phyloP scores from a whole-genome alignment of 2,329 filamentous ascomycete species.

The Aspergillus sp. region DNA sequence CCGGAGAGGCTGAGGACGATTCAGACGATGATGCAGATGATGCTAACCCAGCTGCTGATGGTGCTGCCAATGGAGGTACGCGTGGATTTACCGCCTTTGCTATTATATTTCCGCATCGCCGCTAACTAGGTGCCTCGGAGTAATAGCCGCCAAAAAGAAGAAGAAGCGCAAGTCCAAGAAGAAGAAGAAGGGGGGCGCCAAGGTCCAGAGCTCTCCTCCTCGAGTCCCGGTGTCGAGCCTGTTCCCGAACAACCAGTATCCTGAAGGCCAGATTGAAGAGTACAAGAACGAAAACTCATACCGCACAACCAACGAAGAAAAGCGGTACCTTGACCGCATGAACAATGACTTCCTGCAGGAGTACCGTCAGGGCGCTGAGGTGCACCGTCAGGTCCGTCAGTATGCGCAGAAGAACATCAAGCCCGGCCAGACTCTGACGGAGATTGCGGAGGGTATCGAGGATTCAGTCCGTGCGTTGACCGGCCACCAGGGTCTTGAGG shows the following conservation, averaged over 20 bases:
- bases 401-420: conserved; percentile 81
- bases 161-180: conserved; percentile 81
- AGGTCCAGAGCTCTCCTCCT: conserved; percentile 76
- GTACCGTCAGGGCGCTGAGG: conserved; percentile 82
- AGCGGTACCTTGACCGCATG: conserved; percentile 79
- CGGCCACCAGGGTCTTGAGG: conserved; percentile 74
- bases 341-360: conserved; percentile 79
- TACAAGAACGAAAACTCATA: conserved; percentile 78
- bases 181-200: conserved; percentile 66
- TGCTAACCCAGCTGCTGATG: conserved; percentile 47
- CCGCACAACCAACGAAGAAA: conserved; percentile 82
- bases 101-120: neutral
- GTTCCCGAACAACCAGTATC: conserved; percentile 74
- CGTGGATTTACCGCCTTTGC: conserved; percentile 11
- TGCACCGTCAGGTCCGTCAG: conserved; percentile 85
- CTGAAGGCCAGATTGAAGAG: conserved; percentile 76
- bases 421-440: conserved; percentile 77
- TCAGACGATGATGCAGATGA: conserved; percentile 60
- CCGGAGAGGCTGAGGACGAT: conserved; percentile 57
- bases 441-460: conserved; percentile 87
- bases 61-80: conserved; percentile 43
- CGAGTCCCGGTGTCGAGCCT: conserved; percentile 74
- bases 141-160: conserved; percentile 68
- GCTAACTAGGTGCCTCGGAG: conserved; percentile 14
- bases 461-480: conserved; percentile 77